Evolutionary conservation across 805 yeast genomes (phyloP).

Genomic region (Metschnikowia vanudenii): DNA sequence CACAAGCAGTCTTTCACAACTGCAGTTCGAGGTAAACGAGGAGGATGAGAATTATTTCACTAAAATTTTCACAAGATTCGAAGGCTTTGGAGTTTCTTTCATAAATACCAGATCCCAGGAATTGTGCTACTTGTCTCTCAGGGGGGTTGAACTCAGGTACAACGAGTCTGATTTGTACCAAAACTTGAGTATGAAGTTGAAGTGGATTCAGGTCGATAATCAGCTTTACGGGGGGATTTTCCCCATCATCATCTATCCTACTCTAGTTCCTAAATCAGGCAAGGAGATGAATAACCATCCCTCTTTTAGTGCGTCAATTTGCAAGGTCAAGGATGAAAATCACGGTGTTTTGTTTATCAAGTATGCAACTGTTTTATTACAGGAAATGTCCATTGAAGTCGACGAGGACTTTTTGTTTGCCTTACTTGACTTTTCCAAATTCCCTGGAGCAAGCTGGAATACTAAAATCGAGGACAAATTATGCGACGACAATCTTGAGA

Average conservation of each 20-base stretch:
- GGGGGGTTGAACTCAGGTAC: conserved; percentile 78
- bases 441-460: conserved; percentile 83
- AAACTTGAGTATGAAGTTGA: conserved; percentile 72
- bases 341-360: conserved; percentile 91
- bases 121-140: conserved; percentile 74
- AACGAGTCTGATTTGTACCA: conserved; percentile 84
- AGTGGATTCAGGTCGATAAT: conserved; percentile 95
- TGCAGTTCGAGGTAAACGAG: conserved; percentile 54
- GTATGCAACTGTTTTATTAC: conserved; percentile 84
- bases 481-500: conserved; percentile 58
- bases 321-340: conserved; percentile 80
- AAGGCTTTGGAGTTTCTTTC: conserved; percentile 86
- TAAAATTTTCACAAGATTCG: conserved; percentile 60
- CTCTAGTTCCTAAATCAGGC: conserved; percentile 79
- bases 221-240: conserved; percentile 84
- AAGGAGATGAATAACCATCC: conserved; percentile 89
- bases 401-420: conserved; percentile 93
- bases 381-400: conserved; percentile 87
- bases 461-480: conserved; percentile 43
- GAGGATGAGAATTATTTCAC: conserved; percentile 53
- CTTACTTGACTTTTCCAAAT: conserved; percentile 70
- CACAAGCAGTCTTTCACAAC: conserved; percentile 33
- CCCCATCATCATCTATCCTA: conserved; percentile 88
- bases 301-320: conserved; percentile 79
- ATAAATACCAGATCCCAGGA: conserved; percentile 72